A percentile compares a stretch with the other conserved stretches of the same genome.
Evolutionary conservation across 495 filamentous ascomycete genomes (phyloP).

Genomic region (Bacidia gigantensis): DNA sequence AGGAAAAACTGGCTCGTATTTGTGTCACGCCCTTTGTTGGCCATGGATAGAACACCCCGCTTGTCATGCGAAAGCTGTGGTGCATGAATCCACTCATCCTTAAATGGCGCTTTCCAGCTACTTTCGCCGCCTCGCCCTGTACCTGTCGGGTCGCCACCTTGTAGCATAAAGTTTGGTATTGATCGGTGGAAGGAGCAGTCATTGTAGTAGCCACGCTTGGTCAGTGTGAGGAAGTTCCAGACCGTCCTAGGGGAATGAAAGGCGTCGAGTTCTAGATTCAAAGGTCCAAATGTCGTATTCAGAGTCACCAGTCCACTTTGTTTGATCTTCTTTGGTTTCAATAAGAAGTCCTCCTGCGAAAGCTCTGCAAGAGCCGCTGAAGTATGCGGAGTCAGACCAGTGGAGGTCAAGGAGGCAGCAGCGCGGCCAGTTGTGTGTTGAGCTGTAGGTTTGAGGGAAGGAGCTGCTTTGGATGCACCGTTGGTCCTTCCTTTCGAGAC

Average conservation of each 20-base stretch:
- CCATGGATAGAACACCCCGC: slow-evolving; percentile 79
- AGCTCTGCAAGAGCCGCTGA: slow-evolving; percentile 70
- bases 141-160: slow-evolving; percentile 59
- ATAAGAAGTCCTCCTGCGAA: slow-evolving; percentile 89
- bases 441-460: slow-evolving; percentile 42
- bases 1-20: slow-evolving; percentile 96
- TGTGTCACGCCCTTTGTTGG: slow-evolving; percentile 96
- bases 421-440: slow-evolving; percentile 81
- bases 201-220: slow-evolving; percentile 82
- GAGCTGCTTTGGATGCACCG: slow-evolving; percentile 6
- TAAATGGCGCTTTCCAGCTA: slow-evolving; percentile 82
- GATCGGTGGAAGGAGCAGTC: slow-evolving; percentile 76
- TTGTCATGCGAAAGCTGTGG: slow-evolving; percentile 68
- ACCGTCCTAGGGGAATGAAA: slow-evolving; percentile 85
- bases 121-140: slow-evolving; percentile 78
- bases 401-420: slow-evolving; percentile 89
- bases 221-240: slow-evolving; percentile 88
- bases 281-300: slow-evolving; percentile 63
- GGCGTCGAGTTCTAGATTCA: slow-evolving; percentile 82
- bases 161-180: slow-evolving; percentile 94
- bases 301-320: slow-evolving; percentile 81
- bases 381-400: slow-evolving; percentile 84
- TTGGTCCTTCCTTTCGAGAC: slow-evolving; percentile 14
- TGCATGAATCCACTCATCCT: slow-evolving; percentile 68
- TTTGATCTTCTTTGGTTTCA: slow-evolving; percentile 77